Evolutionary conservation across 2,329 filamentous ascomycete species (phyloP), one percentile per base, ranked within the genome.

Genomic region (Catunica adiposa): DNA sequence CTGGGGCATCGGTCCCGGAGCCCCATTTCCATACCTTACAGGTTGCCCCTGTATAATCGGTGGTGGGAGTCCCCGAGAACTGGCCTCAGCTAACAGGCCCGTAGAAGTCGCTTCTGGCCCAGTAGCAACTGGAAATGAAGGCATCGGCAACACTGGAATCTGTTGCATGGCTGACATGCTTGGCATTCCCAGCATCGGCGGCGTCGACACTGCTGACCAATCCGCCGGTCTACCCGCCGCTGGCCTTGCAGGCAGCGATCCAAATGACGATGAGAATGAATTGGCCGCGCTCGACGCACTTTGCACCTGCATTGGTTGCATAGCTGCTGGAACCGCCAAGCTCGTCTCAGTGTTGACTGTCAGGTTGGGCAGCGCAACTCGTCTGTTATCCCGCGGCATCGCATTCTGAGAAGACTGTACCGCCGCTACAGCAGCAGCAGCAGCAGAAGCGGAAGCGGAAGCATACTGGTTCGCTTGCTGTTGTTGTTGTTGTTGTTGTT

Each of bases 321-420:
- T 42, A 42, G 38, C n/a, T 5, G 38, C 38, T 20, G 38, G 38
- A 23, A 42, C 17, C 14, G 6, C 38, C 11, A 15, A n/a, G 38
- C 29, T 34, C 11, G 29, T 11, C 29, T 15, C 38, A 3, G 44
- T 48, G 38, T 52, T 55, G 14, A 58, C 56, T 1, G 56, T 58
- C 9, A 58, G 53, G 11, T 54, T 54, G 15, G 56, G 56, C 23
- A 58, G 38, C 23, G 46, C 53, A 17, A 58, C n/a, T 17, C 38
- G 37, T 8, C 56, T 52, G 3, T 37, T 37, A 11, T 58, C 56
- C 1, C 51, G 51, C 3, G 50, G 8, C 34, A 25, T n/a, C n/a
- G 26, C 11, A 11, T 34, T 34, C 29, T 34, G 5, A 5, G 29
- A 5, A 34, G 29, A 34, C 11, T n/a, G n/a, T n/a, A n/a, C n/a